Percentiles rank a stretch among this genome's conserved stretches.
phyloP scores from a whole-genome alignment of 208 protist genomes.

The Trichomonas vaginalis region DNA sequence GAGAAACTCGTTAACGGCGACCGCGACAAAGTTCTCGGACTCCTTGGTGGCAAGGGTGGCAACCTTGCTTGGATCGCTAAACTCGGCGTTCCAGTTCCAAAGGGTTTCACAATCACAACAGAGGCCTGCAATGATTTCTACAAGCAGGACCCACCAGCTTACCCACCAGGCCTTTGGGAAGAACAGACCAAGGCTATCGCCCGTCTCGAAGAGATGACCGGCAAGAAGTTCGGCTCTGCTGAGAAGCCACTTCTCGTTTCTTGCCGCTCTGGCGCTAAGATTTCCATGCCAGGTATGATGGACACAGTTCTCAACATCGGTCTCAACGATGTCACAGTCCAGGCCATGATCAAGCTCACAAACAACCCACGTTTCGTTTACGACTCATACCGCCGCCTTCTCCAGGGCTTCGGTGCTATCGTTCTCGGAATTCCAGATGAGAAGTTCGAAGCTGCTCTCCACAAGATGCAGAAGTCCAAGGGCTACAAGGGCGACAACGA shows the following conservation, averaged over 20 bases:
- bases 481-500: not conserved
- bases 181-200: not conserved
- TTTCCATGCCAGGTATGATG: conserved; percentile 11
- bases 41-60: not conserved
- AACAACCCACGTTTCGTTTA: not conserved
- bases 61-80: not conserved
- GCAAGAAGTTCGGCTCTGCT: not conserved
- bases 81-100: conserved; percentile 11
- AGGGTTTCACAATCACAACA: not conserved
- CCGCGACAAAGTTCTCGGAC: not conserved
- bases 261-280: not conserved
- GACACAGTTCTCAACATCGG: not conserved
- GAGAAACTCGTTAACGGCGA: not conserved
- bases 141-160: not conserved
- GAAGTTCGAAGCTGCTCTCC: not conserved
- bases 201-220: not conserved
- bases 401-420: not conserved
- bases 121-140: conserved; percentile 6
- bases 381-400: not conserved
- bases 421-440: not conserved
- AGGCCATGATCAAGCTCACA: not conserved
- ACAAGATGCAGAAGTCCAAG: not conserved
- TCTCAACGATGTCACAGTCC: not conserved
- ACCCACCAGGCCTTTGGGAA: not conserved
- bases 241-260: not conserved